Evolutionary conservation across 495 filamentous ascomycete genomes (phyloP).

Genomic region (Aspergillus ostianus): DNA sequence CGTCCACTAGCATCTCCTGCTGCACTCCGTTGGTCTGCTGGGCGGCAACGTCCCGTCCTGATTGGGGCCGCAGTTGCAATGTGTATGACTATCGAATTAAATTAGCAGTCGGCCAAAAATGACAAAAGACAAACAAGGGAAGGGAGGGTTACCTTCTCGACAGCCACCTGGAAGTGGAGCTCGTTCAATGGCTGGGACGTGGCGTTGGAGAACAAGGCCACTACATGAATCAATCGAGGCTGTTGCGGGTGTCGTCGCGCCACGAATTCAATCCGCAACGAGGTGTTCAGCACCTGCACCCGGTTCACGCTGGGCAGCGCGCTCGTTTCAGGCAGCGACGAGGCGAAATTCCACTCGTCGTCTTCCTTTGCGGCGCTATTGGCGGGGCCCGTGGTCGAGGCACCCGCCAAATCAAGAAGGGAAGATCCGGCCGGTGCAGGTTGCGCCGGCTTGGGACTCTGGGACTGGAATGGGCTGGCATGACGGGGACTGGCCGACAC

Average conservation of each 20-base stretch:
- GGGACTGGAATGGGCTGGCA: slow-evolving; percentile 33
- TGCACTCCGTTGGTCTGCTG: slow-evolving; percentile 75
- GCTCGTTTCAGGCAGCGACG: slow-evolving; percentile 68
- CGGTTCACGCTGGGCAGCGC: slow-evolving; percentile 55
- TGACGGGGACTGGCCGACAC: slow-evolving; percentile 53
- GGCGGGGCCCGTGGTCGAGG: slow-evolving; percentile 21
- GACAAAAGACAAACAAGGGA: background rate
- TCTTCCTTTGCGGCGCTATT: slow-evolving; percentile 36
- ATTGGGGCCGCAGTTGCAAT: slow-evolving; percentile 80
- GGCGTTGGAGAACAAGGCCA: slow-evolving; percentile 74
- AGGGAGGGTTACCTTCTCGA: slow-evolving; percentile 71
- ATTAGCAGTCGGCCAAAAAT: background rate
- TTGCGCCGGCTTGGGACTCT: slow-evolving; percentile 18
- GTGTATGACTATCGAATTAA: slow-evolving; percentile 64
- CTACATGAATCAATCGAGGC: slow-evolving; percentile 52
- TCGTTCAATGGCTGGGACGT: slow-evolving; percentile 68
- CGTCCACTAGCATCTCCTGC: slow-evolving; percentile 77
- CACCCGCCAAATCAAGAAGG: slow-evolving; percentile 42
- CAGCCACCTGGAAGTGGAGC: slow-evolving; percentile 86
- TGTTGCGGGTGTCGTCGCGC: slow-evolving; percentile 38
- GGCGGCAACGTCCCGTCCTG: slow-evolving; percentile 69
- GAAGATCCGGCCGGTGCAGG: slow-evolving; percentile 35
- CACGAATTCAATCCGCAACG: slow-evolving; percentile 53
- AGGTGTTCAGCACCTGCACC: slow-evolving; percentile 58
- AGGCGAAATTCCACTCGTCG: slow-evolving; percentile 94